Conservation (phyloP, 1,284 basidiomycete genomes). For the Inonotus obliquus region DNA sequence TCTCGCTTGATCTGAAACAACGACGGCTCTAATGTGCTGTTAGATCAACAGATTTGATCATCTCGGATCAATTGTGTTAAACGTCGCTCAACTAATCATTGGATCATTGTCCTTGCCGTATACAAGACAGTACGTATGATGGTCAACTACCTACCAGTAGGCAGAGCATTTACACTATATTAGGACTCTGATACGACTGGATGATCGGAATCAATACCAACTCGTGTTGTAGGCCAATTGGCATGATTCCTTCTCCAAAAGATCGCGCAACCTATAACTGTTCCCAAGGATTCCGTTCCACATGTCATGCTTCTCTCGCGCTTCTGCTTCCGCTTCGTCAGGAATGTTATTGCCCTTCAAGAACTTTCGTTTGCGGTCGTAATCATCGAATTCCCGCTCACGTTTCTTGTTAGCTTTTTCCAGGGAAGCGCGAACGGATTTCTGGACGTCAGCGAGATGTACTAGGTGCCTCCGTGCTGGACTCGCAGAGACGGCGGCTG, state of each 20-base stretch:
- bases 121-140: too few relatives aligned
- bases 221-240: not conserved
- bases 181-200: too few relatives aligned
- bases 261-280: not conserved
- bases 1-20: not conserved
- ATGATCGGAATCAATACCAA: not conserved
- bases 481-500: slow-evolving; percentile 22
- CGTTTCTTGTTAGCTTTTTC: not conserved
- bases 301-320: not conserved
- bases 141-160: too few relatives aligned
- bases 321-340: slow-evolving; percentile 6
- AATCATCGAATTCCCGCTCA: not conserved
- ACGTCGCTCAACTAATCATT: too few relatives aligned
- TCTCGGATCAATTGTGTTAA: too few relatives aligned
- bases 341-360: slow-evolving; percentile 6
- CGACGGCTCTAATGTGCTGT: too few relatives aligned
- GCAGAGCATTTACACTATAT: too few relatives aligned
- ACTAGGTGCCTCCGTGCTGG: slow-evolving; percentile 32
- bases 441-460: slow-evolving; percentile 42
- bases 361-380: not conserved
- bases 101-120: too few relatives aligned
- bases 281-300: slow-evolving; percentile 6
- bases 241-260: not conserved
- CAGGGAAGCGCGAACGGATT: slow-evolving; percentile 31
- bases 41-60: too few relatives aligned